These are phyloP conservation scores for Malus sylvestris DNA, from an alignment of 306 rosid species.

Conservation along the genomic window DNA sequence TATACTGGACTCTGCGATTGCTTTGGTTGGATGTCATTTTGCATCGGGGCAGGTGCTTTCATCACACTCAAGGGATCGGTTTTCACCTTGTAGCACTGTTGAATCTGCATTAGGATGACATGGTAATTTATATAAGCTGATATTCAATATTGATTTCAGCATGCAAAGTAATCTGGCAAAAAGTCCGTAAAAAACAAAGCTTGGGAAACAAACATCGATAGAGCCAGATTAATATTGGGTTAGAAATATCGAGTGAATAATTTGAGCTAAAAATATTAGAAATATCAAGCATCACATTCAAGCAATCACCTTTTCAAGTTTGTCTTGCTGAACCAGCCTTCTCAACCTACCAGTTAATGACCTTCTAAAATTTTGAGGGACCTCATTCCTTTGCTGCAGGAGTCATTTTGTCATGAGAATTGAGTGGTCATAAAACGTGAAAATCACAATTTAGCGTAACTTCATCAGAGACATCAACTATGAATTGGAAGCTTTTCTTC, in stretches of 20 bases:
- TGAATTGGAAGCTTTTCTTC: background rate
- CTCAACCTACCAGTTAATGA: constrained; percentile 28
- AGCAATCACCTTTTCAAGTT: constrained; percentile 33
- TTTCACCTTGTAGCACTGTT: constrained; percentile 31
- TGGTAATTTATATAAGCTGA: background rate
- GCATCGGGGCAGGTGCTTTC: constrained; percentile 8
- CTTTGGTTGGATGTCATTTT: constrained; percentile 13
- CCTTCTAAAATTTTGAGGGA: constrained; percentile 35
- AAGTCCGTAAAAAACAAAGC: background rate
- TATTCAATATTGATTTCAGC: background rate
- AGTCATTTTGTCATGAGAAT: background rate
- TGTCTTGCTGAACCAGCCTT: constrained; percentile 31
- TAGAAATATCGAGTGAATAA: background rate
- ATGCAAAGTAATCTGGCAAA: background rate
- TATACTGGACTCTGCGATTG: background rate
- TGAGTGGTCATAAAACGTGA: background rate
- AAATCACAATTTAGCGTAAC: background rate
- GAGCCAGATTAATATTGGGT: background rate
- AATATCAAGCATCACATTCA: background rate
- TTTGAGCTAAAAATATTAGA: background rate
- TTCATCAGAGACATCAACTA: background rate
- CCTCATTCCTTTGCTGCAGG: constrained; percentile 33
- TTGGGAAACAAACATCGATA: background rate
- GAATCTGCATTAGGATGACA: constrained; percentile 14
- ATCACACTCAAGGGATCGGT: background rate